phyloP scores from a whole-genome alignment of 2,329 filamentous ascomycete genomes.

The Aspergillus novofumigatus region DNA sequence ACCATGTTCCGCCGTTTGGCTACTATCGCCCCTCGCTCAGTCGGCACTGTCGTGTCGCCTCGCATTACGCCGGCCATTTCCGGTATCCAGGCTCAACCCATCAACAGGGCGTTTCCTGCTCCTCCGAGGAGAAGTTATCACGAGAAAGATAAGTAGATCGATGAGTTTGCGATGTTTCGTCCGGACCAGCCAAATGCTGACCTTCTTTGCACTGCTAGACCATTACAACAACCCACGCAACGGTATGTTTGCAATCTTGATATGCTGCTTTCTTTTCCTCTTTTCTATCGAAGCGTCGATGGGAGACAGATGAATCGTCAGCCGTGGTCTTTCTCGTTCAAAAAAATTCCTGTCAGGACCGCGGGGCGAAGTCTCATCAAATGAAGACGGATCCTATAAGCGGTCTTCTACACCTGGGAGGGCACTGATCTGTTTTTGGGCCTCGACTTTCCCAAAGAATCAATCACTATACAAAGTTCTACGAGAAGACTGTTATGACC shows the following conservation, averaged over 20 bases:
- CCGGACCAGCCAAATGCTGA: constrained; percentile 6
- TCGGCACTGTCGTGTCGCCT: constrained; percentile 48
- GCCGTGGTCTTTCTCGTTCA: background rate
- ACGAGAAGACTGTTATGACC: background rate
- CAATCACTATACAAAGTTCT: background rate
- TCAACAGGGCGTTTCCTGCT: constrained; percentile 34
- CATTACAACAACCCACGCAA: constrained; percentile 78
- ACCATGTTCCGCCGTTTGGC: constrained; percentile 58
- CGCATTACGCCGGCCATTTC: constrained; percentile 47
- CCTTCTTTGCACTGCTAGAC: constrained; percentile 57
- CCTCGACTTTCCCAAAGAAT: background rate
- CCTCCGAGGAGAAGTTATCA: constrained; percentile 53
- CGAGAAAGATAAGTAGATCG: constrained; percentile 57
- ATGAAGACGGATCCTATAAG: background rate
- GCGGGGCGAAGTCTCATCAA: background rate
- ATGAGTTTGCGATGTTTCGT: background rate
- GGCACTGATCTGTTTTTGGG: background rate
- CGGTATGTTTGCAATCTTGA: constrained; percentile 28
- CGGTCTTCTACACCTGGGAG: background rate
- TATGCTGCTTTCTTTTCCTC: background rate
- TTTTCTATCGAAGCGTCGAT: background rate
- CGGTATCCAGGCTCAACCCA: constrained; percentile 38
- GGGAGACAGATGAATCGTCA: background rate
- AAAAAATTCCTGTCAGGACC: background rate
- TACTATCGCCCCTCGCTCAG: constrained; percentile 50